Evolutionary conservation across 768 basidiomycete genomes (phyloP).

Genomic region (Zangia roseola): DNA sequence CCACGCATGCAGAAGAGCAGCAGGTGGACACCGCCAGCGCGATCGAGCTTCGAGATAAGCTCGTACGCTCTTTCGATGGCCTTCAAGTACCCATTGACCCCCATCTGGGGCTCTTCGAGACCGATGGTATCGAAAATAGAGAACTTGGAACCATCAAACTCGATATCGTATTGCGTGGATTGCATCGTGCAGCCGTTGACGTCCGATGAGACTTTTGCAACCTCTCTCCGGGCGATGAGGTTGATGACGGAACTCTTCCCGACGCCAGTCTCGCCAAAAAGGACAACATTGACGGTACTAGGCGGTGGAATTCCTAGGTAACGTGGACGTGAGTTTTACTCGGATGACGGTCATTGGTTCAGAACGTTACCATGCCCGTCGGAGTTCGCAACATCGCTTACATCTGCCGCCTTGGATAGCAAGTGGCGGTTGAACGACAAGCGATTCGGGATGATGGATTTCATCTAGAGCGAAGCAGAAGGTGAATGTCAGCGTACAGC

Average conservation of each 20-base stretch:
- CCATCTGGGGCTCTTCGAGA: conserved; percentile 32
- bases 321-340: conserved; percentile 6
- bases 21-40: conserved; percentile 38
- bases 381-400: background rate
- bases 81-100: conserved; percentile 25
- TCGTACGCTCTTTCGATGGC: conserved; percentile 29
- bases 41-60: conserved; percentile 33
- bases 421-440: conserved; percentile 1
- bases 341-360: background rate
- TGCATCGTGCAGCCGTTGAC: conserved; percentile 38
- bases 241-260: conserved; percentile 34
- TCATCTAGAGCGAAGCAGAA: conserved; percentile 6
- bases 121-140: conserved; percentile 36
- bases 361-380: conserved; percentile 8
- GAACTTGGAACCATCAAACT: conserved; percentile 21
- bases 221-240: conserved; percentile 23
- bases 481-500: background rate
- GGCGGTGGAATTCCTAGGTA: background rate
- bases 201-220: conserved; percentile 27
- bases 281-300: conserved; percentile 32
- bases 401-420: background rate
- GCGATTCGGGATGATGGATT: background rate
- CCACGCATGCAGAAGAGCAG: conserved; percentile 43
- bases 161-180: conserved; percentile 25
- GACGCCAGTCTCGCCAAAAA: conserved; percentile 43